Conservation (phyloP, 2,329 filamentous ascomycete genomes). For the Akanthomyces uredinophilus region DNA sequence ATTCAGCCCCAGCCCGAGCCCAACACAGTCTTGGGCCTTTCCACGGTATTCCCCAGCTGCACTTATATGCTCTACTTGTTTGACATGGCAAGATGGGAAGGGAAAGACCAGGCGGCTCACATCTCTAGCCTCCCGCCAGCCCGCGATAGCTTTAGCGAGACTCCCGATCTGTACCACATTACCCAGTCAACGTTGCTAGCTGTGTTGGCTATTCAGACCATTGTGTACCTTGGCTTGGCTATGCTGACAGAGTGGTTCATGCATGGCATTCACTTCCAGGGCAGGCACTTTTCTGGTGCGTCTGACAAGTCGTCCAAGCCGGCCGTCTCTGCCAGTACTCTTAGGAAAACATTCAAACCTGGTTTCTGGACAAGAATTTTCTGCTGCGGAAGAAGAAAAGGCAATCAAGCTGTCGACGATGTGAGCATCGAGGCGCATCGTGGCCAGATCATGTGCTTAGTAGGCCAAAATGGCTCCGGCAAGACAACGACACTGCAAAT, state of each 20-base stretch:
- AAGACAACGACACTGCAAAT: constrained; percentile 67
- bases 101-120: constrained; percentile 11
- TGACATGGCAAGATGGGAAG: constrained; percentile 22
- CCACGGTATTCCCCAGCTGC: constrained; percentile 22
- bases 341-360: constrained; percentile 30
- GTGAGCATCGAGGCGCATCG: constrained; percentile 54
- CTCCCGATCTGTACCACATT: constrained; percentile 19
- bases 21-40: constrained; percentile 8
- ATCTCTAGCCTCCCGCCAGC: constrained; percentile 14
- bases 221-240: constrained; percentile 29
- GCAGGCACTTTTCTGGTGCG: constrained; percentile 21
- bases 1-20: neutral
- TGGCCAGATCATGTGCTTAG: constrained; percentile 59
- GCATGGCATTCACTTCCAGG: constrained; percentile 32
- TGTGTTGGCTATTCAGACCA: constrained; percentile 28
- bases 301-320: constrained; percentile 13
- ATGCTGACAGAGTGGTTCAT: constrained; percentile 28
- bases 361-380: constrained; percentile 25
- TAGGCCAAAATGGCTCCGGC: constrained; percentile 66
- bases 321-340: neutral
- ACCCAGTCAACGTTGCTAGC: constrained; percentile 26
- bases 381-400: constrained; percentile 28
- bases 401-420: constrained; percentile 52
- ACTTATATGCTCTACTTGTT: constrained; percentile 23
- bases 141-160: constrained; percentile 15